Percentiles rank a stretch among this genome's conserved stretches.
phyloP scores from a whole-genome alignment of 2,329 filamentous ascomycete species.

The Hypomyces rosellus region DNA sequence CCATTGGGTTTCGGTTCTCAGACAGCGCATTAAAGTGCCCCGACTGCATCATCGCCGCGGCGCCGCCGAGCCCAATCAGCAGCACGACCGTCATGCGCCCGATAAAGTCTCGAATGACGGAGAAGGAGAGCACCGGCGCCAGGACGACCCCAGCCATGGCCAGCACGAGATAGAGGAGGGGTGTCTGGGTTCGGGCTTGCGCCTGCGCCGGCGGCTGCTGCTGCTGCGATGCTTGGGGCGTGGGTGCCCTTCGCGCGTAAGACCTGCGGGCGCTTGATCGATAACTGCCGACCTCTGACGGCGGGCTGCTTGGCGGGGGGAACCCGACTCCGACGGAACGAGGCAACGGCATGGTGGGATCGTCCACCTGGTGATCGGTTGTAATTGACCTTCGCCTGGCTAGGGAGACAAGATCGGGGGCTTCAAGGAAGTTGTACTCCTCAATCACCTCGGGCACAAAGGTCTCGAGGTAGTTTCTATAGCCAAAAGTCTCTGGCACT shows the following conservation, averaged over 20 bases:
- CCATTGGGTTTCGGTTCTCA: constrained; percentile 14
- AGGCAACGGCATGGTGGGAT: constrained; percentile 20
- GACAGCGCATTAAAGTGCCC: constrained; percentile 15
- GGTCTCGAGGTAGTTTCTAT: constrained; percentile 48
- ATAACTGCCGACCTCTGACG: constrained; percentile 7
- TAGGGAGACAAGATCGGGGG: constrained; percentile 44
- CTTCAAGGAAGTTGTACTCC: constrained; percentile 56
- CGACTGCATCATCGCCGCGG: constrained; percentile 23
- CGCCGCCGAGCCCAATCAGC: constrained; percentile 43
- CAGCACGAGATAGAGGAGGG: constrained; percentile 10
- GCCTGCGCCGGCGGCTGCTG: neutral
- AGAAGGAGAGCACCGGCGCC: constrained; percentile 52
- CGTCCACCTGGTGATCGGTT: constrained; percentile 13
- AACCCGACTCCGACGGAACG: constrained; percentile 9
- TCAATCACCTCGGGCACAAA: constrained; percentile 49
- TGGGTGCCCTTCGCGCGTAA: neutral
- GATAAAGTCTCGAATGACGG: constrained; percentile 49
- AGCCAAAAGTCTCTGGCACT: constrained; percentile 38
- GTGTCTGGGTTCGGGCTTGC: neutral
- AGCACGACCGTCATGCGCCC: constrained; percentile 52
- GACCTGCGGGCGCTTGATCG: constrained; percentile 1
- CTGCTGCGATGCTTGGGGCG: neutral
- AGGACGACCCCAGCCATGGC: constrained; percentile 34
- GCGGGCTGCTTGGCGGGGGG: constrained; percentile 10
- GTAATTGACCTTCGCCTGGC: constrained; percentile 7